These are phyloP conservation scores for Daldinia childiae DNA, from an alignment of 495 filamentous ascomycete genomes.

Conservation along the genomic window DNA sequence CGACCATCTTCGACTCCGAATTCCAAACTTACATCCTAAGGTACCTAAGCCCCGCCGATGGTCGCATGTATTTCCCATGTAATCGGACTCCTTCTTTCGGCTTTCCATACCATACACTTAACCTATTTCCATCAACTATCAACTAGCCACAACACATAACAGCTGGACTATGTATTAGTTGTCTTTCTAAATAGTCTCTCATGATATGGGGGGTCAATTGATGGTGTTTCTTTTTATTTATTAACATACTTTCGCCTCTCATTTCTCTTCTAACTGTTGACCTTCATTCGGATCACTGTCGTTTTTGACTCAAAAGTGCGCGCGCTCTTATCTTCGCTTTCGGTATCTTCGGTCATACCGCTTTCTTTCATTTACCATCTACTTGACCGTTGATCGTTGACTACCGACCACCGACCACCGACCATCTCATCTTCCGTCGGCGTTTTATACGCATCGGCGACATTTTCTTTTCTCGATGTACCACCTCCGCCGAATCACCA, in stretches of 20 bases:
- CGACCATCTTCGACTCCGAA: not conserved
- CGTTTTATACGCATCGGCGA: constrained; percentile 39
- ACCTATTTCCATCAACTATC: not conserved
- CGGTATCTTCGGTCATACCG: constrained; percentile 17
- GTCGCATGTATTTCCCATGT: constrained; percentile 4
- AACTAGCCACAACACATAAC: constrained; percentile 29
- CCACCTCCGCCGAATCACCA: constrained; percentile 49
- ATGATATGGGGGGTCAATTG: constrained; percentile 34
- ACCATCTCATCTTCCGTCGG: constrained; percentile 19
- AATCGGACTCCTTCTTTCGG: constrained; percentile 7
- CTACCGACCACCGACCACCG: not conserved
- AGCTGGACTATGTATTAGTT: constrained; percentile 18
- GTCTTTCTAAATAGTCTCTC: constrained; percentile 16
- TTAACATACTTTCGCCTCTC: not conserved
- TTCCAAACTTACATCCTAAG: not conserved
- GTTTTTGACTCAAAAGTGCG: constrained; percentile 12
- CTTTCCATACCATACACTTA: constrained; percentile 4
- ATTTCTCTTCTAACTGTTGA: constrained; percentile 25
- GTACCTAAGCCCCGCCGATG: constrained; percentile 2
- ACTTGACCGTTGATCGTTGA: constrained; percentile 7
- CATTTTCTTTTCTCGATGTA: constrained; percentile 44
- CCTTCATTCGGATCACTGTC: constrained; percentile 33
- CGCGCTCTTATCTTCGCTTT: constrained; percentile 6
- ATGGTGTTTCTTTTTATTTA: constrained; percentile 27
- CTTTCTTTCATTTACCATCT: constrained; percentile 22